Evolutionary conservation across 164 flowering plant species (phyloP), one percentile per base, ranked within the genome.

Genomic region (Euptelea pleiosperma): DNA sequence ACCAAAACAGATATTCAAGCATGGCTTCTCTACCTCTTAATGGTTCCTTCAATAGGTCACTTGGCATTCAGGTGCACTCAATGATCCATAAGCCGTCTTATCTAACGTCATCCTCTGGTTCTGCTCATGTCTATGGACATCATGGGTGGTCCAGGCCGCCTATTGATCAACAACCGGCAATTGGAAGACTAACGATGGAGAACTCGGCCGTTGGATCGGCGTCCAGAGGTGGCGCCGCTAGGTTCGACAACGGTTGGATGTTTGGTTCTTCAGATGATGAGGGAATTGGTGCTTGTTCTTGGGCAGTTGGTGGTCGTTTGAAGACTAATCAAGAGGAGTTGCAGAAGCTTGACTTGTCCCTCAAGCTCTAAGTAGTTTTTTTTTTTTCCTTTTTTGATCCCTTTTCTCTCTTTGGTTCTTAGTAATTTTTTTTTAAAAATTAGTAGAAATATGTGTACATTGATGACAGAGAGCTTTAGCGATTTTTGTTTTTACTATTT

Each of bases 51-150:
- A 67, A 68, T 30, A 70, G 85, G 49, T 75, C 87, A n/a, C 76
- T 84, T 14, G 90, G 86, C n/a, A 67, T 87, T 61, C 87, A 82
- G 55, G 86, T 59, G 12, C 90, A 87, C 58, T 79, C 87, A 1
- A 72, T 73, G 78, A 72, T 73, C 36, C 88, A 81, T 16, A 82
- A 79, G 54, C 78, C 84, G 30, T 60, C 71, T 47, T n/a, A n/a
- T n/a, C n/a, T n/a, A n/a, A 61, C 54, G 10, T 8, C 72, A 15
- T 61, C 69, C 31, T 45, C 47, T 31, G 19, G 46, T 48, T 60
- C 49, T 21, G 62, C 57, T 40, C 55, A 48, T 41, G 1, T 50
- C 11, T 71, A 73, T 36, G 81, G 78, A 12, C 71, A 73, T 6
- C 68, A 58, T 19, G 64, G 70, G 22, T 65, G 76, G 70, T 59